phyloP scores from a whole-genome alignment of 148 eudicot genomes.

The Spergularia marina region DNA sequence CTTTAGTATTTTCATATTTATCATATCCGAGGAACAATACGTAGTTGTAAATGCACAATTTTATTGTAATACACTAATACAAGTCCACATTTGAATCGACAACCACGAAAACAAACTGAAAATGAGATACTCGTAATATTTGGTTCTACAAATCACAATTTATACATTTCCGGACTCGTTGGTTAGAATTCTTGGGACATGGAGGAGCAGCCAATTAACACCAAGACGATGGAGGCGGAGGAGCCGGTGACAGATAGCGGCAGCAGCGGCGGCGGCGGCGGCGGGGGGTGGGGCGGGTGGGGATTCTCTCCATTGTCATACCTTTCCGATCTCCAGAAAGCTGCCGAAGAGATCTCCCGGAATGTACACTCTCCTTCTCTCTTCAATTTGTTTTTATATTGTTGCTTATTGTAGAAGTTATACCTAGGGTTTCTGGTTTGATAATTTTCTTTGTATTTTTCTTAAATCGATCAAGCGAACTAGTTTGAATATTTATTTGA shows the following conservation, averaged over 20 bases:
- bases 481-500: neutral
- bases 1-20: too few relatives aligned
- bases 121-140: neutral
- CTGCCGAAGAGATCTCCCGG: constrained; percentile 97
- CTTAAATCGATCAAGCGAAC: neutral
- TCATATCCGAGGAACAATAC: too few relatives aligned
- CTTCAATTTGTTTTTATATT: neutral
- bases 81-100: too few relatives aligned
- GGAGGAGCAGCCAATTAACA: constrained; percentile 21
- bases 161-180: too few relatives aligned
- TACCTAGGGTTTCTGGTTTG: neutral
- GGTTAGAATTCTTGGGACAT: constrained; percentile 5
- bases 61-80: too few relatives aligned
- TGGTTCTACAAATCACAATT: neutral
- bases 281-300: constrained; percentile 94
- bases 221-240: constrained; percentile 27
- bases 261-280: constrained; percentile 55
- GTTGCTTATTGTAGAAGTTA: neutral
- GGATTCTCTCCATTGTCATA: constrained; percentile 78
- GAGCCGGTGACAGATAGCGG: constrained; percentile 18
- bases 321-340: constrained; percentile 90
- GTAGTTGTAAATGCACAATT: too few relatives aligned
- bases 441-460: too few relatives aligned
- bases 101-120: neutral
- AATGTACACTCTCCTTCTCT: constrained; percentile 48